These are phyloP conservation scores for Penicillium sp. DNA, from an alignment of 2,329 filamentous ascomycete species.

Conservation along the genomic window DNA sequence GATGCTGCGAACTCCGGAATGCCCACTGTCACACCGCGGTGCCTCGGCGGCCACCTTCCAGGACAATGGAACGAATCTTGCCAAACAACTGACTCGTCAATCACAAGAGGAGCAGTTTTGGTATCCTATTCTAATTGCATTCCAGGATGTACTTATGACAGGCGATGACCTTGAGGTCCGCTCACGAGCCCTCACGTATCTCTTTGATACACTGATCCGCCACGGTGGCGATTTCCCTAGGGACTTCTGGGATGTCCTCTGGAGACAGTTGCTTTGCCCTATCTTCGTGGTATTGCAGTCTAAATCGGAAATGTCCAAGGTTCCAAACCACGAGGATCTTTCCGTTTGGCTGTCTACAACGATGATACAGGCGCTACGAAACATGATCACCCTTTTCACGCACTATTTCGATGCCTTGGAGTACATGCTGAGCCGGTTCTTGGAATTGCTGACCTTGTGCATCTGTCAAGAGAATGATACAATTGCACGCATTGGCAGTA, in stretches of 20 bases:
- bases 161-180: slow-evolving; percentile 96
- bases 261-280: slow-evolving; percentile 93
- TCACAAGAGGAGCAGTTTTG: slow-evolving; percentile 96
- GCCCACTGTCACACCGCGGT: slow-evolving; percentile 73
- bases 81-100: slow-evolving; percentile 69
- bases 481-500: slow-evolving; percentile 94
- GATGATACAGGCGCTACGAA: slow-evolving; percentile 96
- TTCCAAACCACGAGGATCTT: slow-evolving; percentile 90
- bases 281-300: slow-evolving; percentile 98
- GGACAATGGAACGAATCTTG: slow-evolving; percentile 50
- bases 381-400: slow-evolving; percentile 98
- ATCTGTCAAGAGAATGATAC: slow-evolving; percentile 99
- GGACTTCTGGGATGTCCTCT: slow-evolving; percentile 98
- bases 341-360: slow-evolving; percentile 99
- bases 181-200: slow-evolving; percentile 83
- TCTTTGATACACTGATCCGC: slow-evolving; percentile 87
- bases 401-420: slow-evolving; percentile 96
- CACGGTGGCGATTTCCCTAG: slow-evolving; percentile 89
- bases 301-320: slow-evolving; percentile 93
- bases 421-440: slow-evolving; percentile 97
- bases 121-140: slow-evolving; percentile 97
- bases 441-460: slow-evolving; percentile 89
- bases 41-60: slow-evolving; percentile 43
- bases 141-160: slow-evolving; percentile 98
- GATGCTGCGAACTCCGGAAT: slow-evolving; percentile 95